phyloP scores from a whole-genome alignment of 2,329 filamentous ascomycete species.

The Cladobotryum protrusum region DNA sequence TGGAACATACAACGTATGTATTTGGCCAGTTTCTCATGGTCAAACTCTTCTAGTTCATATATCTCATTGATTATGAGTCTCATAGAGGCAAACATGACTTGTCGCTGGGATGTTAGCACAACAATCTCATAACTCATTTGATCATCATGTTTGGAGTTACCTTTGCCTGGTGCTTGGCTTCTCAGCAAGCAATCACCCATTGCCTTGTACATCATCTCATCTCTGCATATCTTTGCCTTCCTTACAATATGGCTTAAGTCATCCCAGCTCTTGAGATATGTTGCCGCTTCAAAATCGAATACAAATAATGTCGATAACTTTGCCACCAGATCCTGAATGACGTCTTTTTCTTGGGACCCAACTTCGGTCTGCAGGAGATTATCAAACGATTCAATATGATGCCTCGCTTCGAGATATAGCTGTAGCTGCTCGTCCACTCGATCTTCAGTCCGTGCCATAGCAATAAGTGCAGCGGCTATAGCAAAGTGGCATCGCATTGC shows the following conservation, averaged over 20 bases:
- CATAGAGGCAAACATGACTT: slow-evolving; percentile 48
- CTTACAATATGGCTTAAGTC: slow-evolving; percentile 55
- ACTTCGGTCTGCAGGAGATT: slow-evolving; percentile 33
- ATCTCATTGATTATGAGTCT: slow-evolving; percentile 66
- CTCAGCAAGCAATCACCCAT: slow-evolving; percentile 62
- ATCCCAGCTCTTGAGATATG: slow-evolving; percentile 62
- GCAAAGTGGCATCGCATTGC: slow-evolving; percentile 68
- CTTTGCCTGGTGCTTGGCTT: slow-evolving; percentile 43
- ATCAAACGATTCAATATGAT: slow-evolving; percentile 56
- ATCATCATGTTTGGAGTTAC: slow-evolving; percentile 27
- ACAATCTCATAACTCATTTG: not conserved
- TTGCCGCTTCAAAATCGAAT: slow-evolving; percentile 73
- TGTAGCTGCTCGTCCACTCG: slow-evolving; percentile 46
- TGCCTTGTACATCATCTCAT: slow-evolving; percentile 47
- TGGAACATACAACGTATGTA: slow-evolving; percentile 77
- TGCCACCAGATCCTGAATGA: slow-evolving; percentile 45
- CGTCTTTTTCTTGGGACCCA: slow-evolving; percentile 34
- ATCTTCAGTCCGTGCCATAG: slow-evolving; percentile 47
- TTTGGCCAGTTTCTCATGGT: slow-evolving; percentile 57
- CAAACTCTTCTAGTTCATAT: slow-evolving; percentile 50
- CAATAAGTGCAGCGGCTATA: slow-evolving; percentile 43
- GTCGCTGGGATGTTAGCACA: not conserved
- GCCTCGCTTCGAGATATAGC: slow-evolving; percentile 55
- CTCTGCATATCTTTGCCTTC: slow-evolving; percentile 39
- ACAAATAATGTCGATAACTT: slow-evolving; percentile 64